Evolutionary conservation across 2,329 filamentous ascomycete species (phyloP).

Genomic region (Fusarium mundagurra): DNA sequence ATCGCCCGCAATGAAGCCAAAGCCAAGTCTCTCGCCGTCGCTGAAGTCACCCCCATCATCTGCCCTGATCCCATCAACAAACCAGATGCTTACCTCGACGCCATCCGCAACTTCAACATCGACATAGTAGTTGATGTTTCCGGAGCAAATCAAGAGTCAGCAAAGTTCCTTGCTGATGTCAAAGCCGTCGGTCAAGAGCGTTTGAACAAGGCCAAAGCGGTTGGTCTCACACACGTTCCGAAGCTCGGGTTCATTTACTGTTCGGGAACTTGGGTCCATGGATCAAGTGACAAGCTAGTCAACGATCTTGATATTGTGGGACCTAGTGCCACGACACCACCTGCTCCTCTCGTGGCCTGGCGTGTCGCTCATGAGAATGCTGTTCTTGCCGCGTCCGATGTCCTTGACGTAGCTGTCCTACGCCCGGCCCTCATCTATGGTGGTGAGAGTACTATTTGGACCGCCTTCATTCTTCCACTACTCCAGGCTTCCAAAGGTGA

Average conservation of each 20-base stretch:
- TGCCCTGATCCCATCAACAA: not conserved
- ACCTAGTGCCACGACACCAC: fast-evolving
- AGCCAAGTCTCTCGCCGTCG: not conserved
- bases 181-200: not conserved
- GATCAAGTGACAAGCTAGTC: not conserved
- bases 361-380: not conserved
- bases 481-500: not conserved
- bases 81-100: not conserved
- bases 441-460: not conserved
- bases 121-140: not conserved
- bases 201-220: not conserved
- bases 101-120: not conserved
- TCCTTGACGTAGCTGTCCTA: not conserved
- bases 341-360: fast-evolving
- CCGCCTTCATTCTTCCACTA: not conserved
- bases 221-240: not conserved
- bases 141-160: not conserved
- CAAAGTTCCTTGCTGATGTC: not conserved
- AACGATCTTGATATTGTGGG: not conserved
- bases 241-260: not conserved
- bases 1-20: not conserved
- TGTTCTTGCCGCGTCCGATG: not conserved
- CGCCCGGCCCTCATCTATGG: not conserved
- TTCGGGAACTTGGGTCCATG: not conserved
- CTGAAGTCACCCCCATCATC: not conserved